phyloP scores from a whole-genome alignment of 345 rosid genomes.

The Lepidium sativum region DNA sequence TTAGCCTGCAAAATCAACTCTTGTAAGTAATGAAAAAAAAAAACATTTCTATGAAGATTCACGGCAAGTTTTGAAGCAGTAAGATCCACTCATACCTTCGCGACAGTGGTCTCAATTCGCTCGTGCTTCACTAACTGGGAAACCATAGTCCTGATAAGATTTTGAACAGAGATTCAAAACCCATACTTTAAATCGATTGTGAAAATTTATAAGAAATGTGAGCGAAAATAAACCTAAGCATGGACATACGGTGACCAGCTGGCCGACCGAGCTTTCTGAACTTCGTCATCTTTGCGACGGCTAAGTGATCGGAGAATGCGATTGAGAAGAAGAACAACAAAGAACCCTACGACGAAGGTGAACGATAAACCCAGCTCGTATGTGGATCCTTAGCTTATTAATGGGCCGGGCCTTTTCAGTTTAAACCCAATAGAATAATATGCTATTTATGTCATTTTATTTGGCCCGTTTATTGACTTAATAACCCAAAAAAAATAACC shows the following conservation, averaged over 20 bases:
- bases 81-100: conserved; percentile 46
- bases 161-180: background rate
- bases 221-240: conserved; percentile 56
- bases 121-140: conserved; percentile 96
- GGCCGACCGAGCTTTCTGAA: conserved; percentile 79
- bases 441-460: background rate
- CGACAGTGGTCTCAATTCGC: conserved; percentile 83
- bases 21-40: background rate
- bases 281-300: conserved; percentile 47
- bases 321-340: background rate
- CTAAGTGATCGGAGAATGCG: background rate
- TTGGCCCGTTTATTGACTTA: background rate
- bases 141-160: conserved; percentile 60
- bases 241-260: conserved; percentile 74
- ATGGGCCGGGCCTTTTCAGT: background rate
- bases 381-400: background rate
- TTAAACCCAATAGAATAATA: background rate
- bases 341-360: background rate
- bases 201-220: background rate
- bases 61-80: background rate
- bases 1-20: conserved; percentile 49
- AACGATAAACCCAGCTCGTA: conserved; percentile 11
- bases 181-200: background rate
- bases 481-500: too few species aligned
- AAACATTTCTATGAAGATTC: background rate